These are phyloP conservation scores for Isatis lusitanica DNA, from an alignment of 441 rosid species.

Conservation along the genomic window DNA sequence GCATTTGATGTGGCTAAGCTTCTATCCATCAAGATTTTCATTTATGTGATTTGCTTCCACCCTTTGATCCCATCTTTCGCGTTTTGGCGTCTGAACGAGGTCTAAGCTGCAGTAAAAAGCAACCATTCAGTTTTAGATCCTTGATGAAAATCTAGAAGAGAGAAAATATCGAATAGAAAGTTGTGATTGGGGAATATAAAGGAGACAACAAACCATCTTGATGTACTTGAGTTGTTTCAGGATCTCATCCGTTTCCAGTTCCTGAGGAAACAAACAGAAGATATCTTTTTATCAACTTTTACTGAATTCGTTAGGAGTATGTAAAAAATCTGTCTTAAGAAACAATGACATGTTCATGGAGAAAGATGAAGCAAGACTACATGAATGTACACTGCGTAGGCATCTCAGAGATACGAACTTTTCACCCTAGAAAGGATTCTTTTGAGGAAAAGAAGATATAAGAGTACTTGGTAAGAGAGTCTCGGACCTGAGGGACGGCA, in stretches of 20 bases:
- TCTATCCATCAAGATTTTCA: slow-evolving; percentile 7
- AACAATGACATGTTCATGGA: slow-evolving; percentile 4
- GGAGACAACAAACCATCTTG: slow-evolving; percentile 55
- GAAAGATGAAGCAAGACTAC: slow-evolving; percentile 18
- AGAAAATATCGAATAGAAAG: background rate
- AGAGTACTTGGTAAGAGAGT: background rate
- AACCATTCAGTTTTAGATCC: slow-evolving; percentile 23
- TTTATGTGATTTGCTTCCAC: slow-evolving; percentile 7
- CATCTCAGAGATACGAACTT: slow-evolving; percentile 4
- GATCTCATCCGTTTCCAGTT: slow-evolving; percentile 73
- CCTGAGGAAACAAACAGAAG: slow-evolving; percentile 47
- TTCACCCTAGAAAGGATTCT: background rate
- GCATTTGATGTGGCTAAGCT: slow-evolving; percentile 11
- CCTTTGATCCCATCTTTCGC: slow-evolving; percentile 36
- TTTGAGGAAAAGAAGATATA: slow-evolving; percentile 10
- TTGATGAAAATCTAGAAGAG: background rate
- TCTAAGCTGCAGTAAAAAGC: slow-evolving; percentile 51
- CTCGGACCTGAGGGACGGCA: slow-evolving; percentile 78
- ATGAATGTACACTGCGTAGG: slow-evolving; percentile 1
- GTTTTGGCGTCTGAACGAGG: slow-evolving; percentile 48
- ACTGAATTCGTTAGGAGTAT: background rate
- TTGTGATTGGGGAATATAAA: background rate
- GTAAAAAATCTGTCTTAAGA: background rate
- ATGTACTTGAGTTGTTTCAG: slow-evolving; percentile 74
- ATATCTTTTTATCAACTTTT: background rate